phyloP scores from a whole-genome alignment of 139 green algal species.

The Diplosphaera chodatii region DNA sequence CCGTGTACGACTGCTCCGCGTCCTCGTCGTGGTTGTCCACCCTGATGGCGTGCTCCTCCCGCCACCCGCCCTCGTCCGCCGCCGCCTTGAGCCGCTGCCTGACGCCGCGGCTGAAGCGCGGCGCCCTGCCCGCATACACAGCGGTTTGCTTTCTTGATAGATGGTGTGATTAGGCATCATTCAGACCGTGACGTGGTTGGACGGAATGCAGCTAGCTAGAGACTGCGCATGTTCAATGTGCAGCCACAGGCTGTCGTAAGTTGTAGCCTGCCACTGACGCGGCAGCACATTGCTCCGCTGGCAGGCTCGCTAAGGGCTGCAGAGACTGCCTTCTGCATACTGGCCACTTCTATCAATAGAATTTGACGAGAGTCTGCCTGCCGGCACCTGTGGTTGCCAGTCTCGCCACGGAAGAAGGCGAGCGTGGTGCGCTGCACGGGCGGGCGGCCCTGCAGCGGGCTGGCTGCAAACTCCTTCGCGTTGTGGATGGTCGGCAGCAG shows the following conservation, averaged over 20 bases:
- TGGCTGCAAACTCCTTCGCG: slow-evolving; percentile 21
- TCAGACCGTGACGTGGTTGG: no score
- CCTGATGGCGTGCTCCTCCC: background rate
- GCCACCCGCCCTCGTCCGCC: background rate
- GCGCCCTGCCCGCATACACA: background rate
- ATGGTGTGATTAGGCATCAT: no score
- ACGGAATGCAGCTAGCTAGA: no score
- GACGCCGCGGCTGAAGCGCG: slow-evolving; percentile 24
- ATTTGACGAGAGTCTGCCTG: no score
- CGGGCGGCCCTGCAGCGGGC: slow-evolving; percentile 13
- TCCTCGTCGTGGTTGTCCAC: background rate
- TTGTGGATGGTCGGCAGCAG: slow-evolving; percentile 42
- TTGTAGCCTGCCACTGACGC: no score
- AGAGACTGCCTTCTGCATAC: no score
- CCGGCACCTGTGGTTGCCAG: slow-evolving; percentile 12
- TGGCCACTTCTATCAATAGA: background rate
- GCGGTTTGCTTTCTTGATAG: no score
- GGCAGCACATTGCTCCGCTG: no score
- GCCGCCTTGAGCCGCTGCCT: slow-evolving; percentile 26
- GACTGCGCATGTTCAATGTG: no score
- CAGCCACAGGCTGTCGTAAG: no score
- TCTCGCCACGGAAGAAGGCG: slow-evolving; percentile 16
- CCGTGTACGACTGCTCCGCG: slow-evolving; percentile 11
- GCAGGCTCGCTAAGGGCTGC: no score
- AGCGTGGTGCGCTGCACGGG: slow-evolving; percentile 24